Base-by-base conservation (phyloP, 1,284 basidiomycete genomes). In the Boletus sp. region DNA sequence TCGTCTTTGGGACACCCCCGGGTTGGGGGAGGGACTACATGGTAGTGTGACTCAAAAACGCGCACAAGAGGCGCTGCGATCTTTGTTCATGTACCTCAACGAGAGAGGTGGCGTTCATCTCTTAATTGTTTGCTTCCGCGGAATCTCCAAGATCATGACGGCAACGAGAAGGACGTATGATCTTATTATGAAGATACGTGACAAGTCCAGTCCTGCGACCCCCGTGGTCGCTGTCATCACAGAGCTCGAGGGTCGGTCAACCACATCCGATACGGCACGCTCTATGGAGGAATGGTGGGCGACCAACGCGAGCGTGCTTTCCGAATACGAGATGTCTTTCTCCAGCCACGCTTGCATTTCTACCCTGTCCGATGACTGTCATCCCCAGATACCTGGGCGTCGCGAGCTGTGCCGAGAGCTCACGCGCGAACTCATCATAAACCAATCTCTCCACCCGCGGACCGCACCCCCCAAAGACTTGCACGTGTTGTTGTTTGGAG, bases 221-320 rank as follows among this genome's bases (percentile, higher is more conserved):
- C 76, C 76, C 7, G 67, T 74, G 10, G 66, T 72, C 8, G 60
- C 68, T 2, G 58, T 77, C 21, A 62, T 76, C 62, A 75, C 76
- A 5, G 74, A 64, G 25, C 66, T 75, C 43, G 74, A 75, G 58
- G 63, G 67, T n/a, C 46, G 54, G 52, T 69, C 64, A 30, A 51
- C 61, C 43, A 14, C 53, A 3, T 53, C 58, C 38, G 54, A 65
- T 21, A 43, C 63, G 10, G 14, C 21, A 23, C 59, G 50, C 8
- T 64, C 64, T 16, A 77, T 76, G 75, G 68, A 70, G 27, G 54
- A 63, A 40, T 77, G 75, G 74, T 77, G 76, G 75, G 30, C 27
- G 23, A 49, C 44, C 40, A 74, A 70, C 50, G 49, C 57, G 16
- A 47, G 46, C 9, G 14, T 38, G 27, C 55, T 75, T 50, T 52